Conservation (phyloP, 176 grass and related monocot genomes). For the barley (Hordeum vulgare) region MorexV3_pseudomolecules_assembly NC_058523.1:534884011-534884510, state of each 20-base stretch:
- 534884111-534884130: neutral
- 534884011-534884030: no score
- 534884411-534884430: neutral
- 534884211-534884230: neutral
- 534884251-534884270: neutral
- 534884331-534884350: neutral
- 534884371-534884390: neutral
- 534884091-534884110: neutral
- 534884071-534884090: neutral
- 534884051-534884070: neutral
- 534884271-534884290: neutral
- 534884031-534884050: no score
- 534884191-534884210: neutral
- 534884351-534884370: neutral
- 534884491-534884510: neutral
- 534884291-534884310: neutral
- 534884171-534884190: neutral
- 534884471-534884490: neutral
- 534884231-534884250: neutral
- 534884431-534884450: neutral
- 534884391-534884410: neutral
- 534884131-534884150: neutral
- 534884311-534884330: neutral
- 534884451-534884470: neutral
- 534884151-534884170: neutral